Percentiles rank a stretch among this genome's conserved stretches.
These are phyloP conservation scores for Curvularia eragrostidis DNA, from an alignment of 2,329 filamentous ascomycete genomes.

Conservation along the genomic window DNA sequence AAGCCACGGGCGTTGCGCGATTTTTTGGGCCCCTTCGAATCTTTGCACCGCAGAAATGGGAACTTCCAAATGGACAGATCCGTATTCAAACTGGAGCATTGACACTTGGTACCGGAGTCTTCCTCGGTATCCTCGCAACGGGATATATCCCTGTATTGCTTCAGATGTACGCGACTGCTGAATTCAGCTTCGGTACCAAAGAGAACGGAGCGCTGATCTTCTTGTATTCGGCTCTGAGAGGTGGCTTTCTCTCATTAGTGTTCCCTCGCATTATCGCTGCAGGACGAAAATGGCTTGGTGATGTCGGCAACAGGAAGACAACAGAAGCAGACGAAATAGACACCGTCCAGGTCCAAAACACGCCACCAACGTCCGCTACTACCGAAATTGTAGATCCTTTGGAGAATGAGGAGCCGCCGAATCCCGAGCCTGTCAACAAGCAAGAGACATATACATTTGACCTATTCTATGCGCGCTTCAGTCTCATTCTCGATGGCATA, in stretches of 20 bases:
- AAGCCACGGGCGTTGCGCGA: conserved; percentile 53
- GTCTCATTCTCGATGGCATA: conserved; percentile 68
- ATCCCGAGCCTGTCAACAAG: conserved; percentile 47
- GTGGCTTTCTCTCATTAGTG: conserved; percentile 53
- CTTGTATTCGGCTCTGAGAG: conserved; percentile 54
- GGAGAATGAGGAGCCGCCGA: conserved; percentile 59
- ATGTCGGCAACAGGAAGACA: conserved; percentile 31
- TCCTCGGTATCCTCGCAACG: conserved; percentile 71
- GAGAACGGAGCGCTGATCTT: conserved; percentile 57
- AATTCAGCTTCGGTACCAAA: conserved; percentile 54
- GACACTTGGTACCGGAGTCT: conserved; percentile 70
- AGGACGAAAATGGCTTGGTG: conserved; percentile 50
- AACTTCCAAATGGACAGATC: conserved; percentile 58
- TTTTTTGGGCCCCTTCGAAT: conserved; percentile 71
- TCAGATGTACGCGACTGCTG: conserved; percentile 57
- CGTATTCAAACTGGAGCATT: conserved; percentile 67
- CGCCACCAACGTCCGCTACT: conserved; percentile 35
- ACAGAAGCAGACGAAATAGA: conserved; percentile 15
- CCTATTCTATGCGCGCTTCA: conserved; percentile 70
- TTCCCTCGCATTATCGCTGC: conserved; percentile 55
- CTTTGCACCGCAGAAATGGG: conserved; percentile 64
- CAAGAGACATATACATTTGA: conserved; percentile 67
- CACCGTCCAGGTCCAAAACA: conserved; percentile 33
- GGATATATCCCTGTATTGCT: conserved; percentile 69
- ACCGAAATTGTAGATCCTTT: conserved; percentile 55